Evolutionary conservation across 176 grass and related monocot genomes (phyloP), one percentile per base, ranked within the genome.

Genomic region (Oryza brachyantha): DNA sequence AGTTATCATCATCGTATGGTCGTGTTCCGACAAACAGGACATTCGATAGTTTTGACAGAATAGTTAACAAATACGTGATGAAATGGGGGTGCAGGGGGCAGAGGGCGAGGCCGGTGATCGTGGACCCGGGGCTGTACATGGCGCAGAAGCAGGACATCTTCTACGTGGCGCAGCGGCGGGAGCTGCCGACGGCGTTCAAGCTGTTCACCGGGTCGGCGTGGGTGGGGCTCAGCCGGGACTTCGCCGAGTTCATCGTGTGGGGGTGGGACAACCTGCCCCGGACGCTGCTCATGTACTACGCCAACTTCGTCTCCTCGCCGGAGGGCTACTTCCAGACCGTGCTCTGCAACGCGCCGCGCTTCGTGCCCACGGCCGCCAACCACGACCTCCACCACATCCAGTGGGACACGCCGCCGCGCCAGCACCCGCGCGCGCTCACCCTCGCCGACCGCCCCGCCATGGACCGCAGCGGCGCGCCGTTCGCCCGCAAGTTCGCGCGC

Each of bases 251-350:
- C 85, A 88, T 88, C 38, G 84, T 95, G 66, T 89, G 83, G 96
- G 96, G 96, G 2, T 99, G 96, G 96, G 96, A 99, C 90, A 99
- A 99, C 80, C 88, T 99, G 28, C 96, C 96, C 1, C 89, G 96
- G 1, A 81, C 78, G 14, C 90, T 99, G 32, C 96, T 99, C 83
- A 99, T 99, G 96, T 99, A 99, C 92, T 99, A 99, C 88, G 38
- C 90, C 26, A 99, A 99, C 85, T 99, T 99, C 82, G 22, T 99
- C 12, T 95, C 92, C 13, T 95, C 96, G 21, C 96, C 96, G 17
- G 92, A 99, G 70, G 92, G 96, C 17, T 99, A 99, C 84, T 99
- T 99, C 88, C 96, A 99, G 72, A 99, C 96, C 1, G 83, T 99
- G 28, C 70, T 93, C 77, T 99, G 96, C 86, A 99, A 99, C 77